Percentiles rank a stretch among this genome's conserved stretches.
phyloP scores from a whole-genome alignment of 2,329 filamentous ascomycete genomes.

The Trematosphaeria pertusa region DNA sequence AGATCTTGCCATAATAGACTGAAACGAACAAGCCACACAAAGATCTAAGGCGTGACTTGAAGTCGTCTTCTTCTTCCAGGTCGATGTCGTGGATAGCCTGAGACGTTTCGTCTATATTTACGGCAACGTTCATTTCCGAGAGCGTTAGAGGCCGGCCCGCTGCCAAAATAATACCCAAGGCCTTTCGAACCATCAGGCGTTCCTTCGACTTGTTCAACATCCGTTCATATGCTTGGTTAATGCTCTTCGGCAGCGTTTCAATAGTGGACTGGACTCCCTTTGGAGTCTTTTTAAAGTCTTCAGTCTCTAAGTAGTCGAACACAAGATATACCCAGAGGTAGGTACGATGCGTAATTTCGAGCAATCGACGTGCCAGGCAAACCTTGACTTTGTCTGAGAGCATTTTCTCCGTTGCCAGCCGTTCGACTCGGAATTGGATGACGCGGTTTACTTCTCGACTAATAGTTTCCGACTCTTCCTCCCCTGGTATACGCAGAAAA shows the following conservation, averaged over 20 bases:
- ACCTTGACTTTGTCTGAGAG: background rate
- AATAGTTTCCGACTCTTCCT: conserved; percentile 35
- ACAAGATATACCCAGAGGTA: conserved; percentile 52
- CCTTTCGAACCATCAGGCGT: conserved; percentile 27
- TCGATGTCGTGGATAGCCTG: background rate
- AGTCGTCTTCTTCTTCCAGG: conserved; percentile 4
- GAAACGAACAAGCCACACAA: conserved; percentile 12
- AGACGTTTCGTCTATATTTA: conserved; percentile 12
- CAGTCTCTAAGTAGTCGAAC: conserved; percentile 28
- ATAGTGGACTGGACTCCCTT: conserved; percentile 6
- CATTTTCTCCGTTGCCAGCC: conserved; percentile 4
- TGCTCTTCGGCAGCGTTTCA: conserved; percentile 19
- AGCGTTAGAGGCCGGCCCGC: conserved; percentile 13
- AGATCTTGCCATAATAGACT: conserved; percentile 4
- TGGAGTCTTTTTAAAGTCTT: conserved; percentile 17
- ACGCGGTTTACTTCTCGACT: conserved; percentile 40
- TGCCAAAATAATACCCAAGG: conserved; percentile 10
- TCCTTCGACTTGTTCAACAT: conserved; percentile 44
- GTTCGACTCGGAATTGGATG: conserved; percentile 29
- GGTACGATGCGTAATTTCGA: conserved; percentile 40
- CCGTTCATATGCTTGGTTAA: conserved; percentile 42
- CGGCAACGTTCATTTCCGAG: conserved; percentile 13
- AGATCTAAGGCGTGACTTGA: conserved; percentile 1
- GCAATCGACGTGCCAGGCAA: conserved; percentile 33
- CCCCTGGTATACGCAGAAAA: conserved; percentile 22